A percentile compares a stretch with the other conserved stretches of the same genome.
Evolutionary conservation across 2,329 filamentous ascomycete genomes (phyloP).

Genomic region (Keithomyces neogunnii): DNA sequence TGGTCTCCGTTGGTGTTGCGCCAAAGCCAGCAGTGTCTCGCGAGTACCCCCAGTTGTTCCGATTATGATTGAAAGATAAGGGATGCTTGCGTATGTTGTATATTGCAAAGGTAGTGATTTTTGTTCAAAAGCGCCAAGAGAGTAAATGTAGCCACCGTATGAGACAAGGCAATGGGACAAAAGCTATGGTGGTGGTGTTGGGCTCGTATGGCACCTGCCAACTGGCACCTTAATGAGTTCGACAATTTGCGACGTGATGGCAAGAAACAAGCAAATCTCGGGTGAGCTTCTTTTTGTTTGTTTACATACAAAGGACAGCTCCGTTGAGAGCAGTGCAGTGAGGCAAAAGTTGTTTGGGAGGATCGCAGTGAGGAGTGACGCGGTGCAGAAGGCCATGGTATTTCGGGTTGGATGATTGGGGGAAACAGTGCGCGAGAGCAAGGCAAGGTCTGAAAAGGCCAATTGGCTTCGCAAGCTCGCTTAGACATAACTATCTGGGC

Average conservation of each 20-base stretch:
- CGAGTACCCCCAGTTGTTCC: no score
- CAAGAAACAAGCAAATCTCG: neutral
- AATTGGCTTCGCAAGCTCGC: neutral
- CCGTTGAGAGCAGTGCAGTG: neutral
- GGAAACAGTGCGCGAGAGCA: neutral
- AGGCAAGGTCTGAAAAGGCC: neutral
- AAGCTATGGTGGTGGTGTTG: no score
- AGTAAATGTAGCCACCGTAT: no score
- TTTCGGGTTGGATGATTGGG: neutral
- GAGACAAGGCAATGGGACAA: no score
- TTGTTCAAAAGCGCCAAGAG: no score
- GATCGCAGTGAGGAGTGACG: neutral
- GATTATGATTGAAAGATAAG: no score
- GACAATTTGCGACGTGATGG: neutral
- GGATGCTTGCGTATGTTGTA: no score
- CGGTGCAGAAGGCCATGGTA: neutral
- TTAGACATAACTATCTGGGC: neutral
- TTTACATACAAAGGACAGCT: neutral
- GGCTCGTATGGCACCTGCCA: no score
- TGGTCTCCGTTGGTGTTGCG: constrained; percentile 5
- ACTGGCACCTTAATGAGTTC: neutral
- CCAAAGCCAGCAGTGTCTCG: neutral
- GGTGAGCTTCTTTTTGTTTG: neutral
- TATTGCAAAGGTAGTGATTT: no score
- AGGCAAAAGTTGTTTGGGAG: neutral